phyloP scores from a whole-genome alignment of 2,329 filamentous ascomycete species.

The Mycosphaerella sp. region DNA sequence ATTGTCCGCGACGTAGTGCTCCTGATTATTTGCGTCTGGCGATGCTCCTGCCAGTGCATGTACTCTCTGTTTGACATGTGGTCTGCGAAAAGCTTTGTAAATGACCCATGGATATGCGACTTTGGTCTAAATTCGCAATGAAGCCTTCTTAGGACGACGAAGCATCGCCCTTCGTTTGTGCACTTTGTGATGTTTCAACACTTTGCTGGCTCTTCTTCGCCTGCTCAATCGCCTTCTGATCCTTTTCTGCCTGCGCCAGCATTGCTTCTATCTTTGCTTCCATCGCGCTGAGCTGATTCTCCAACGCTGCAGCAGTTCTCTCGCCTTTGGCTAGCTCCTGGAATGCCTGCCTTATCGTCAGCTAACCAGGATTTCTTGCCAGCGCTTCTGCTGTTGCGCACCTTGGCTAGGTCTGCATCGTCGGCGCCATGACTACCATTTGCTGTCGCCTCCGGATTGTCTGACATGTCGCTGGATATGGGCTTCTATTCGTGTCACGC shows the following conservation, averaged over 20 bases:
- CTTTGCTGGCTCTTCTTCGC: conserved; percentile 24
- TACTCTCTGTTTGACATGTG: too few species aligned
- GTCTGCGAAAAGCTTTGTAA: not conserved
- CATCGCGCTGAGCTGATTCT: conserved; percentile 49
- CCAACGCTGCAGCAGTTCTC: conserved; percentile 49
- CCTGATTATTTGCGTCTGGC: too few species aligned
- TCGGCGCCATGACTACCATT: conserved; percentile 18
- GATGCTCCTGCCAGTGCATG: too few species aligned
- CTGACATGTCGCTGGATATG: conserved; percentile 16
- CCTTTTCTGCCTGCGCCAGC: conserved; percentile 44
- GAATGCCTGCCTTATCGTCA: conserved; percentile 38
- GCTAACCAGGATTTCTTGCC: not conserved
- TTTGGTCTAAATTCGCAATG: not conserved
- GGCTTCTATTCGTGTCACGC: not conserved
- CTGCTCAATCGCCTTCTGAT: conserved; percentile 30
- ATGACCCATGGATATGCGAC: too few species aligned
- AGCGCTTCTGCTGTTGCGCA: conserved; percentile 3
- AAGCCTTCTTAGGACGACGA: not conserved
- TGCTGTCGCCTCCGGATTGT: conserved; percentile 20
- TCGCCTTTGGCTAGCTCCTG: conserved; percentile 51
- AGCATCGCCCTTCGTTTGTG: conserved; percentile 16
- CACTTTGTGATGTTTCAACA: conserved; percentile 11
- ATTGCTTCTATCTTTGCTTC: conserved; percentile 52
- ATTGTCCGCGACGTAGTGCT: too few species aligned
- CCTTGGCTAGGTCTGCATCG: conserved; percentile 27